These are phyloP conservation scores for Thamnidium elegans DNA, from an alignment of 192 early-diverging fungal genomes.

Conservation along the genomic window DNA sequence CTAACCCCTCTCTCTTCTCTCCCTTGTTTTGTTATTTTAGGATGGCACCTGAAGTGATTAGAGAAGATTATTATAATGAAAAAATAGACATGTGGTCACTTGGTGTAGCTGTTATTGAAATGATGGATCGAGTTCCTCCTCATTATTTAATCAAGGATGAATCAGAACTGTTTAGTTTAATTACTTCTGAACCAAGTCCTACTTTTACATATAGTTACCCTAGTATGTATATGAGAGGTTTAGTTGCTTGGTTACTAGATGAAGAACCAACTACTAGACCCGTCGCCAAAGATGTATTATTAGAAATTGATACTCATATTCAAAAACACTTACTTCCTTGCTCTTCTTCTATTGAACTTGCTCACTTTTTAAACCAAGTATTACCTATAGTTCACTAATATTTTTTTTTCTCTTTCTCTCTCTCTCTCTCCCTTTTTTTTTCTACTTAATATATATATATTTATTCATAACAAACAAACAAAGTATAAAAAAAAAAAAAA, in stretches of 20 bases:
- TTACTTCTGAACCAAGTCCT: conserved; percentile 34
- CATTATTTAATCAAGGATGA: conserved; percentile 43
- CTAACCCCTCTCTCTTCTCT: not conserved
- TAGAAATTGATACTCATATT: conserved; percentile 36
- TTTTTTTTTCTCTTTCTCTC: not conserved
- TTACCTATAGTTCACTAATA: conserved; percentile 14
- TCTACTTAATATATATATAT: not conserved
- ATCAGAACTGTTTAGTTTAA: conserved; percentile 34
- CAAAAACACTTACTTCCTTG: conserved; percentile 25
- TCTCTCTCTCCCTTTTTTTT: not conserved
- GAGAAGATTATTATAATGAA: conserved; percentile 41
- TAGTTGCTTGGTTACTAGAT: conserved; percentile 41
- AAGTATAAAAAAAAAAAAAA: not conserved
- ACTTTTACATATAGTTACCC: conserved; percentile 41
- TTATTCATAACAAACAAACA: not conserved
- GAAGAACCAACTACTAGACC: conserved; percentile 32
- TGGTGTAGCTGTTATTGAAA: conserved; percentile 46
- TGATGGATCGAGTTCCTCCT: conserved; percentile 48
- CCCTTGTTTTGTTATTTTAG: conserved; percentile 9
- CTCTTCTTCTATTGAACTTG: conserved; percentile 24
- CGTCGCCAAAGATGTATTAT: conserved; percentile 34
- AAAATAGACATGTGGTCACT: conserved; percentile 55
- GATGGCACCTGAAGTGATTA: conserved; percentile 53
- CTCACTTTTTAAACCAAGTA: conserved; percentile 29
- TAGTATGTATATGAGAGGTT: conserved; percentile 42